Conservation (phyloP, 2,329 filamentous ascomycete species). For the Colletotrichum destructivum region DNA sequence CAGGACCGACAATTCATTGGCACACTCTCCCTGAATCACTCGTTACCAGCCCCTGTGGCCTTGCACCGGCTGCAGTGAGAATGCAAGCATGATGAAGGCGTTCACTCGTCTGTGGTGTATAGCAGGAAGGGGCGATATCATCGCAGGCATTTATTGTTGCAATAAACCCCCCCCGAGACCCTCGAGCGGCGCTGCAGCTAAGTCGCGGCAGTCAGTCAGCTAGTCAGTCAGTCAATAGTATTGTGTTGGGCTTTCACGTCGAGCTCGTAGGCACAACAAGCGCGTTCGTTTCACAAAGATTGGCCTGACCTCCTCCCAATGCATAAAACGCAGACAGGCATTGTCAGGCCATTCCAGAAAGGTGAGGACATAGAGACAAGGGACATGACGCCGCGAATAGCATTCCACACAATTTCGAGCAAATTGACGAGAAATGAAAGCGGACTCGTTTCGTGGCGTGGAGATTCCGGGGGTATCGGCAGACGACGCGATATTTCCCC, state of each 20-base stretch:
- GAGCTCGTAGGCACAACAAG: background rate
- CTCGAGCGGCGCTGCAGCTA: background rate
- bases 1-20: background rate
- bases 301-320: background rate
- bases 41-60: too few relatives aligned
- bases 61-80: background rate
- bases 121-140: too few relatives aligned
- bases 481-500: conserved; percentile 36
- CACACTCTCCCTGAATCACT: too few relatives aligned
- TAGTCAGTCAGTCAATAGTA: too few relatives aligned
- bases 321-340: background rate
- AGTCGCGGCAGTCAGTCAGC: background rate
- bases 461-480: conserved; percentile 27
- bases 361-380: background rate
- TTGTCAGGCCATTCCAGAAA: background rate
- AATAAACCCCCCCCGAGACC: background rate
- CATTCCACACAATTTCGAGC: conserved; percentile 5
- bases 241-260: too few relatives aligned
- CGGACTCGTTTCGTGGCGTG: conserved; percentile 31
- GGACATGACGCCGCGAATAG: background rate
- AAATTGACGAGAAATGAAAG: conserved; percentile 18
- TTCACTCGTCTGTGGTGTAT: too few relatives aligned
- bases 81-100: background rate
- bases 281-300: background rate
- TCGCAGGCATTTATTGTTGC: too few relatives aligned